Percentiles rank a stretch among this genome's conserved stretches.
phyloP scores from a whole-genome alignment of 225 moss, liverwort and hornwort genomes.

The Neckera pumila region DNA sequence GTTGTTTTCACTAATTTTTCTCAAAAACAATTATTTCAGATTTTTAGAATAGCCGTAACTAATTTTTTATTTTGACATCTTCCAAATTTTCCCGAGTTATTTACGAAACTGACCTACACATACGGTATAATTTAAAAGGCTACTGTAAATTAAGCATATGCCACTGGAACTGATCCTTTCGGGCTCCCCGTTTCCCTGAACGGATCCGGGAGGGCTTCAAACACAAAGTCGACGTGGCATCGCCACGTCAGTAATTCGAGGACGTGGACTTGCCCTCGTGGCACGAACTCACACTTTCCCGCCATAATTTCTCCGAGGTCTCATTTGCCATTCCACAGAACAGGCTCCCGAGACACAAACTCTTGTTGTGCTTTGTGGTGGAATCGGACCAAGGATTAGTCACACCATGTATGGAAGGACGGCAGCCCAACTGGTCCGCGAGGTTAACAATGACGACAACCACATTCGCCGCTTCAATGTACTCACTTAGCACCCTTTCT shows the following conservation, averaged over 20 bases:
- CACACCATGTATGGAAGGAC: conserved; percentile 42
- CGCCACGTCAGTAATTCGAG: neutral
- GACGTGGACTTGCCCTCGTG: neutral
- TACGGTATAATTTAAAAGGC: neutral
- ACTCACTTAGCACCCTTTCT: neutral
- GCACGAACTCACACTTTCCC: neutral
- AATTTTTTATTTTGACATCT: too few species aligned
- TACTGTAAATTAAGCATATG: too few species aligned
- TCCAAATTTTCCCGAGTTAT: too few species aligned
- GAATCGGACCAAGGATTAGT: neutral
- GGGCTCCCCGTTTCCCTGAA: too few species aligned
- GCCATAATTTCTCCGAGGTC: neutral
- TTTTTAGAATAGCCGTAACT: too few species aligned
- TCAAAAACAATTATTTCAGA: too few species aligned
- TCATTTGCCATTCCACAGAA: neutral
- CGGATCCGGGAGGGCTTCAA: too few species aligned
- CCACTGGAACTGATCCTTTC: too few species aligned
- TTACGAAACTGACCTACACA: too few species aligned
- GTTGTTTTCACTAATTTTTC: too few species aligned
- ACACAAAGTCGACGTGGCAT: too few species aligned
- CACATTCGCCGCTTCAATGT: conserved; percentile 62
- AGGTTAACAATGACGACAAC: conserved; percentile 32
- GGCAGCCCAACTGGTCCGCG: conserved; percentile 42
- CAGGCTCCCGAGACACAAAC: neutral
- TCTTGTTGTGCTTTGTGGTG: neutral